Conservation (phyloP, 1,284 basidiomycete genomes). For the Irpex sp. region DNA sequence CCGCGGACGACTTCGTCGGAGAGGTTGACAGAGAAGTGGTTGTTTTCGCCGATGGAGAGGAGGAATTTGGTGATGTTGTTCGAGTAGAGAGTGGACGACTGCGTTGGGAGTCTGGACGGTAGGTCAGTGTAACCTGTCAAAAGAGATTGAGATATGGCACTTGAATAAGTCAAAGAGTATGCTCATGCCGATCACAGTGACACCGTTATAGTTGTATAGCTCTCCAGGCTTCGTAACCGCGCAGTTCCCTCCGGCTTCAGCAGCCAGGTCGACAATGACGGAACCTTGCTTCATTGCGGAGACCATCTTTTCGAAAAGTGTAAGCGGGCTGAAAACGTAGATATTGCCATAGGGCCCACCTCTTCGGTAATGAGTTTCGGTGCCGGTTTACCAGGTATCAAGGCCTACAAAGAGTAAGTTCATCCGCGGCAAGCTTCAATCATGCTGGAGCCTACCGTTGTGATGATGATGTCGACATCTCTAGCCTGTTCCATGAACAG, state of each 20-base stretch:
- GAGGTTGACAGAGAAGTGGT: conserved; percentile 63
- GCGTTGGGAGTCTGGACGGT: conserved; percentile 79
- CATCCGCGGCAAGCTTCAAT: background rate
- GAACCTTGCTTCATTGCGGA: conserved; percentile 86
- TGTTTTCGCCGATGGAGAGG: conserved; percentile 63
- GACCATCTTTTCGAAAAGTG: conserved; percentile 54
- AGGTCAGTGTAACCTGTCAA: conserved; percentile 72
- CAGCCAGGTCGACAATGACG: conserved; percentile 81
- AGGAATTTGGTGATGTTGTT: conserved; percentile 89
- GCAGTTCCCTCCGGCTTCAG: conserved; percentile 84
- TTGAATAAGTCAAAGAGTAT: too few species aligned
- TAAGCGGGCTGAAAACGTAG: background rate
- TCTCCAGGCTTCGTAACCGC: conserved; percentile 79
- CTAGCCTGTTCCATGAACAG: conserved; percentile 82
- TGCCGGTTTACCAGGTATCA: conserved; percentile 81
- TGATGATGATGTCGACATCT: conserved; percentile 85
- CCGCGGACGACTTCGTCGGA: conserved; percentile 83
- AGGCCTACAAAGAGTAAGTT: conserved; percentile 41
- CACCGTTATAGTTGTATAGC: conserved; percentile 62
- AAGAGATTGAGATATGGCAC: background rate
- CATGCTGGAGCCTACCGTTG: conserved; percentile 51
- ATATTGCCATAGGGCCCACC: conserved; percentile 20
- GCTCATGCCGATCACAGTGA: conserved; percentile 67
- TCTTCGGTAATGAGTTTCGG: conserved; percentile 79
- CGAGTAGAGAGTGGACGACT: conserved; percentile 83